Evolutionary conservation across 1,284 basidiomycete genomes (phyloP).

Genomic region (Naganishia sp.): DNA sequence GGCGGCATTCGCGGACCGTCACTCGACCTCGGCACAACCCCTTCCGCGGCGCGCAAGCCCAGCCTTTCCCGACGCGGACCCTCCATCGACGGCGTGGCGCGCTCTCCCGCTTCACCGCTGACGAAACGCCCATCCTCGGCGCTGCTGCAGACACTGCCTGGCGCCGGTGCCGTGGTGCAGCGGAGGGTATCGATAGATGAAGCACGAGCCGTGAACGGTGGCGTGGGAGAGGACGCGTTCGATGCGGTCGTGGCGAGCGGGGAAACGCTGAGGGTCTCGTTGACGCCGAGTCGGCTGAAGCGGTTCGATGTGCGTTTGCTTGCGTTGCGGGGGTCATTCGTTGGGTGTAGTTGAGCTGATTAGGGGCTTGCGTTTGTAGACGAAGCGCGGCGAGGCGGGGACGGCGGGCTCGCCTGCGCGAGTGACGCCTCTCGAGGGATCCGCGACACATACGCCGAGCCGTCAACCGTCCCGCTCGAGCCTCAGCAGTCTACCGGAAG

Average conservation of each 20-base stretch:
- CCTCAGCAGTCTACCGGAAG: not conserved
- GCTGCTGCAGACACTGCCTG: not conserved
- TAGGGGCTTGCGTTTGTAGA: not conserved
- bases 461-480: constrained; percentile 14
- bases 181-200: constrained; percentile 26
- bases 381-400: not conserved
- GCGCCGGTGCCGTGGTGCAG: constrained; percentile 4
- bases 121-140: not conserved
- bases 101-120: not conserved
- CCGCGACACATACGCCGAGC: not conserved
- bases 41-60: not conserved
- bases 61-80: not conserved
- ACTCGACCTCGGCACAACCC: constrained; percentile 19
- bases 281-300: constrained; percentile 86
- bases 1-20: constrained; percentile 25
- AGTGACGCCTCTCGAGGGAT: not conserved
- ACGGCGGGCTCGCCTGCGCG: not conserved
- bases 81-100: constrained; percentile 2
- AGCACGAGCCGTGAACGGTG: not conserved
- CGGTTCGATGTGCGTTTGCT: constrained; percentile 74
- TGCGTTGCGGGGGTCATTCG: not conserved
- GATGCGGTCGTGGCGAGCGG: constrained; percentile 84
- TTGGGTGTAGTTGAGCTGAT: not conserved
- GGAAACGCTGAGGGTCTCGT: constrained; percentile 87
- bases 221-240: constrained; percentile 64